Percentiles rank a stretch among this genome's conserved stretches.
phyloP scores from a whole-genome alignment of 179 eudicot species.

The Monotropa hypopitys region DNA sequence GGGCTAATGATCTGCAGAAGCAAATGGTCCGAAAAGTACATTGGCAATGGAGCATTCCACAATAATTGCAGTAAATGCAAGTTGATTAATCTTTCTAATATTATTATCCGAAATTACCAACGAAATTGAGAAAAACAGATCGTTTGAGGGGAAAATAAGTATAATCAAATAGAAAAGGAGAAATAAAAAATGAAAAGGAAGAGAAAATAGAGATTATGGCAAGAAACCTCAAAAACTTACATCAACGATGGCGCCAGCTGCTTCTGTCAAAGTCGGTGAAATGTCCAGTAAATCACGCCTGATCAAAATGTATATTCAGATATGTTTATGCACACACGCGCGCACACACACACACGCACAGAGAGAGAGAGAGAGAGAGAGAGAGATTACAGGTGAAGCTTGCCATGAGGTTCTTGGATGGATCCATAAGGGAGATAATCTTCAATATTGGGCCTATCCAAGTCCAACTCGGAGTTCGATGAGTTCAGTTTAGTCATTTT shows the following conservation, averaged over 20 bases:
- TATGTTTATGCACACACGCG: neutral
- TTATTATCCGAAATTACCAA: neutral
- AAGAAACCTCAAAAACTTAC: conserved; percentile 27
- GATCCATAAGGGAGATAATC: conserved; percentile 74
- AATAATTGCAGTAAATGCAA: neutral
- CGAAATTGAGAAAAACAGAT: neutral
- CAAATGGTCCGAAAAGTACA: neutral
- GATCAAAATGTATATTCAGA: neutral
- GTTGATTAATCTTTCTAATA: no score
- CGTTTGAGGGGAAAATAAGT: neutral
- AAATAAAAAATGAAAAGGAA: neutral
- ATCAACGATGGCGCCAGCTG: conserved; percentile 90
- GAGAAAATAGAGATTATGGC: neutral
- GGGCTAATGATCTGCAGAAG: neutral
- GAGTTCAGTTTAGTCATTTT: conserved; percentile 20
- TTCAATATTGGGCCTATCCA: conserved; percentile 81
- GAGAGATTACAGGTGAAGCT: conserved; percentile 50
- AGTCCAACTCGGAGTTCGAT: conserved; percentile 59
- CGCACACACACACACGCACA: neutral
- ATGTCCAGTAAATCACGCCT: conserved; percentile 86
- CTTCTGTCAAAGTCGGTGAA: conserved; percentile 83
- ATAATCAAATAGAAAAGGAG: neutral
- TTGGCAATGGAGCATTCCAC: neutral
- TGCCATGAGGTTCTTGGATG: conserved; percentile 46
- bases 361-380: neutral